These are phyloP conservation scores for Heliosperma pusillum DNA, from an alignment of 148 eudicot genomes.

Conservation along the genomic window DNA sequence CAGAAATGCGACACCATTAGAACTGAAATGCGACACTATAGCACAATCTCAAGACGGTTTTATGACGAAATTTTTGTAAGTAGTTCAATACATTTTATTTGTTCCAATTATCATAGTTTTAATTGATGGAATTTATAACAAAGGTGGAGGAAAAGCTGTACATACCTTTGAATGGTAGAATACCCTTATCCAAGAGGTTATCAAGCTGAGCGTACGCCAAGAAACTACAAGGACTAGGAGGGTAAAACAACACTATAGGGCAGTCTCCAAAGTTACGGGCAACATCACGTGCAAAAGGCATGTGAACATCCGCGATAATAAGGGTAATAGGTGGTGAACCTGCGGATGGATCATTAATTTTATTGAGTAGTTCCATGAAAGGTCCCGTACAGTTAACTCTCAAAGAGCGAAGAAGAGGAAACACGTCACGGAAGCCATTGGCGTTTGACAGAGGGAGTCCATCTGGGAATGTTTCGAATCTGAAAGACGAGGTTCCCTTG, in stretches of 20 bases:
- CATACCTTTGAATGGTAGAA: conserved; percentile 44
- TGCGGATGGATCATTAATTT: not conserved
- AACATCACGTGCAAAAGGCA: conserved; percentile 33
- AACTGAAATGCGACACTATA: too few relatives aligned
- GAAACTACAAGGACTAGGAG: conserved; percentile 38
- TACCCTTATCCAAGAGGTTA: conserved; percentile 12
- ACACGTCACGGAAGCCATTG: conserved; percentile 9
- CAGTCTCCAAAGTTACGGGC: conserved; percentile 19
- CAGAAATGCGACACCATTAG: too few relatives aligned
- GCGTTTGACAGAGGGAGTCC: conserved; percentile 37
- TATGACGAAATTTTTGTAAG: too few relatives aligned
- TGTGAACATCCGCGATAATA: conserved; percentile 32
- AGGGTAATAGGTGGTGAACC: conserved; percentile 29
- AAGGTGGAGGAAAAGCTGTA: not conserved
- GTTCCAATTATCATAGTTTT: not conserved
- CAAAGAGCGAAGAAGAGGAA: conserved; percentile 15
- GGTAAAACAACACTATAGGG: conserved; percentile 34
- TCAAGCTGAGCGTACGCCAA: conserved; percentile 26
- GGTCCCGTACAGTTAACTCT: conserved; percentile 8
- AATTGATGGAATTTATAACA: not conserved
- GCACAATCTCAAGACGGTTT: too few relatives aligned
- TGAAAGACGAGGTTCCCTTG: conserved; percentile 30
- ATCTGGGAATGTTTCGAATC: conserved; percentile 40
- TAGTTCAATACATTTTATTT: not conserved
- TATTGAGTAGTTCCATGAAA: conserved; percentile 29